phyloP scores from a whole-genome alignment of 768 basidiomycete genomes.

The Boletus patriciae region DNA sequence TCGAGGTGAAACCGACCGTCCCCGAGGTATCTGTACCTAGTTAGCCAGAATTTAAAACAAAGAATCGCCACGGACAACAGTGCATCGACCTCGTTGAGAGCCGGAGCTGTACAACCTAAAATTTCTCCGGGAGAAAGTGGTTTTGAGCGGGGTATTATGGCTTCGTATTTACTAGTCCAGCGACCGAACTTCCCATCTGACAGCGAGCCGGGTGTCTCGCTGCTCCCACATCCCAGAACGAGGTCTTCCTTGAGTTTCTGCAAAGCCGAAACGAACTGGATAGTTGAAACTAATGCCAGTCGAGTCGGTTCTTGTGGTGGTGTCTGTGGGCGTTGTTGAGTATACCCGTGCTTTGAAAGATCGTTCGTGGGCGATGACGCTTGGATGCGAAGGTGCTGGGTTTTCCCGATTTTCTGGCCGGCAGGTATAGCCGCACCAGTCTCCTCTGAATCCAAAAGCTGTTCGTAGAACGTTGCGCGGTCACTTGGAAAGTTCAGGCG shows the following conservation, averaged over 20 bases:
- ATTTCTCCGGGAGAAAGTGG: constrained; percentile 97
- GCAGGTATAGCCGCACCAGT: constrained; percentile 48
- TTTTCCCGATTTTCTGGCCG: constrained; percentile 42
- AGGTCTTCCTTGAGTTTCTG: constrained; percentile 85
- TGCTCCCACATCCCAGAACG: constrained; percentile 37
- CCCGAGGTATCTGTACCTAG: constrained; percentile 77
- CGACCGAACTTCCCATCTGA: constrained; percentile 19
- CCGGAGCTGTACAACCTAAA: constrained; percentile 93
- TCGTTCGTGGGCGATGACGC: constrained; percentile 26
- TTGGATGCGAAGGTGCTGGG: constrained; percentile 61
- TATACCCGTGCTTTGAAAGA: constrained; percentile 2
- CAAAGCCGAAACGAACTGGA: constrained; percentile 94
- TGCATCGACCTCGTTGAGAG: constrained; percentile 77
- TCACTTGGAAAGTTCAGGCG: constrained; percentile 87
- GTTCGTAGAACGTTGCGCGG: constrained; percentile 61
- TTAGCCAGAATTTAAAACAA: constrained; percentile 1
- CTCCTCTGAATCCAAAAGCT: constrained; percentile 58
- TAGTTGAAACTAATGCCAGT: constrained; percentile 92
- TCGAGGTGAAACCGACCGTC: constrained; percentile 98
- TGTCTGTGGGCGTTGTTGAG: constrained; percentile 19
- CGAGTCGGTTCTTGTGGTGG: constrained; percentile 48
- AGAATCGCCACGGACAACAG: constrained; percentile 62
- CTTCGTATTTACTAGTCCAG: constrained; percentile 69
- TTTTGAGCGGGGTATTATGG: constrained; percentile 79
- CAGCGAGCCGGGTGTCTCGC: not conserved